Base-by-base conservation (phyloP, 805 yeast species). In the Candida ulmi region DNA sequence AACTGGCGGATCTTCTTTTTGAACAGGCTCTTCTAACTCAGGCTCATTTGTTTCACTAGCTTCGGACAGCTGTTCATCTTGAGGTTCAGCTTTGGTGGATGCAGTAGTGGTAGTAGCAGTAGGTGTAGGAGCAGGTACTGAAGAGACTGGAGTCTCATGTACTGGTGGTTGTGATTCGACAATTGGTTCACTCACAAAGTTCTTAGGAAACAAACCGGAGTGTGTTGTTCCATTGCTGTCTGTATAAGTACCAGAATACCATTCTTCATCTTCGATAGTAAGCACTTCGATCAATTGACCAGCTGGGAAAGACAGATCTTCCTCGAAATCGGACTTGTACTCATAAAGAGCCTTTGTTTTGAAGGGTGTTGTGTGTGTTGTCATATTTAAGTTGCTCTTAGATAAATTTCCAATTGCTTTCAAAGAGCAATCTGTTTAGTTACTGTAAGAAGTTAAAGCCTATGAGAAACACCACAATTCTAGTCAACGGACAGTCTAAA, bases 201-300 rank as follows among this genome's bases (percentile, higher is more conserved):
- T 79, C 57, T 74, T 77, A 4, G 99, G 99, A 52, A 93, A 93
- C 66, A 90, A 80, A 8, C 99, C 99, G 17, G 74, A 61, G 33
- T 64, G 61, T 19, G 49, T 32, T 9, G 46, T 54, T 5, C 86
- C 86, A 16, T 40, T 31, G 1, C 42, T 28, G 43, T 65, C 73
- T 3, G 52, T 54, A 51, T 74, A 83, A 5, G 69, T 64, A 3
- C 99, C 99, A 30, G 74, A 67, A 55, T 76, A 83, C 98, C 98
- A 93, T 46, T 90, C 96, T 7, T 80, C 95, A 59, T 91, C 97
- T 50, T 88, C 96, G 38, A 86, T 69, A 29, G 76, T 78, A 5
- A 81, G 78, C 21, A 91, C 96, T 4, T 78, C 75, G 47, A 91
- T 81, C 23, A 74, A 47, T 57, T 84, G 88, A 17, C 84, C 90